These are phyloP conservation scores for Sordaria brevicollis DNA, from an alignment of 495 filamentous ascomycete species.

Conservation along the genomic window DNA sequence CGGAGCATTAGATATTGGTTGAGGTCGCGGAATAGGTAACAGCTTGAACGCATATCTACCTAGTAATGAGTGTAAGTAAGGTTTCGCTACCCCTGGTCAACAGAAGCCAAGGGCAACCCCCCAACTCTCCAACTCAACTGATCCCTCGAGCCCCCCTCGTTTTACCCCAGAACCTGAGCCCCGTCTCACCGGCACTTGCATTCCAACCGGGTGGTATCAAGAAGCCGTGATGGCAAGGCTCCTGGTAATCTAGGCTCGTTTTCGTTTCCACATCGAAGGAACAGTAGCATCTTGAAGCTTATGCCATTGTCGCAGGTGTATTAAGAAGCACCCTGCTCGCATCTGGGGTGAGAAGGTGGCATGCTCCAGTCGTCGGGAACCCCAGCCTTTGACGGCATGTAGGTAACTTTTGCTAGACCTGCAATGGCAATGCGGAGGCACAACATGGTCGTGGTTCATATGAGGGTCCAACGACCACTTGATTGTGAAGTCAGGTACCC, in stretches of 20 bases:
- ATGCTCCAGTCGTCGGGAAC: neutral
- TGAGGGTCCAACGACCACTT: neutral
- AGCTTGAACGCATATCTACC: too few relatives aligned
- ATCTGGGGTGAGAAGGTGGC: neutral
- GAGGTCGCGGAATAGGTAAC: neutral
- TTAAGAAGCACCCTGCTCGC: neutral
- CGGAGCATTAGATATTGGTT: neutral
- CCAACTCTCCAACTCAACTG: neutral
- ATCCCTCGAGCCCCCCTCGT: too few relatives aligned
- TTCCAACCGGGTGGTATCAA: constrained; percentile 5
- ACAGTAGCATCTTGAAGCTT: neutral
- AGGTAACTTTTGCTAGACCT: neutral
- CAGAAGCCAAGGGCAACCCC: neutral
- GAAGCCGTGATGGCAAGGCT: neutral
- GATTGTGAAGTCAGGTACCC: neutral
- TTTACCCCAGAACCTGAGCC: neutral
- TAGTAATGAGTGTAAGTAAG: too few relatives aligned
- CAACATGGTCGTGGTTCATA: neutral
- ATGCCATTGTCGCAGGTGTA: neutral
- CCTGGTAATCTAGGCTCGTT: neutral
- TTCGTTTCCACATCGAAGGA: neutral
- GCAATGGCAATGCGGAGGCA: neutral
- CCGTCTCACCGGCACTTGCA: constrained; percentile 12
- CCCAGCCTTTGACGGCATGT: neutral
- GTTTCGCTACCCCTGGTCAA: neutral